Base-by-base conservation (phyloP, 345 rosid species). In the Citrus medica region DNA sequence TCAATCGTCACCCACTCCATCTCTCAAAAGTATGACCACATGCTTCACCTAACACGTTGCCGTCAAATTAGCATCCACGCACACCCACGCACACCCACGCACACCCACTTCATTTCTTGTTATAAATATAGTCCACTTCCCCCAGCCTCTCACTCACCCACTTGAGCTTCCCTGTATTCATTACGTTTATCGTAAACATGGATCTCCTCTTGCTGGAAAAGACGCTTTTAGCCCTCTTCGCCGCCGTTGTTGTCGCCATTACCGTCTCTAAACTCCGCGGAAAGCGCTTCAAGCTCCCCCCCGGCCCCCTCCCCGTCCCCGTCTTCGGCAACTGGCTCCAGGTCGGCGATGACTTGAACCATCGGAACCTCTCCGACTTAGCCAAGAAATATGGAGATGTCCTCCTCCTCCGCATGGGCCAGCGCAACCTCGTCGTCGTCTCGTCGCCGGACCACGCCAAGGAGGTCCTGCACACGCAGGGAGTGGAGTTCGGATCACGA, bases 321-420 rank as follows among this genome's bases (percentile, higher is more conserved):
- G 73, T 94, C 1, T 92, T 97, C 81, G 99, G 99, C 14, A 97
- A 97, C 86, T 97, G 99, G 99, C 91, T 96, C n/a, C 98, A 96
- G 61, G 99, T 96, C 53, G 99, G 99, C 30, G 98, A 96, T 67
- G 99, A 96, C 81, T 78, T 96, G 28, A 94, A 96, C 89, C 98
- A 96, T 88, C 95, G 93, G 8, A 97, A 92, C 66, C 89, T 97
- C 78, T 83, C 89, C 25, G 98, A 94, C 69, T 77, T 89, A 25
- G 95, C 99, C 62, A 90, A 83, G 78, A 93, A 86, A 76, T 92
- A 86, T 68, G 90, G 99, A 24, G 89, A 92, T 19, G 86, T 94
- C 30, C 62, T 92, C 75, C 89, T 91, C 55, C 92, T 91, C 63
- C 83, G 97, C 2, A 90, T 97, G 99, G 99, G 99, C 5, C 92